Conservation (phyloP, 176 grass and related monocot species). For the Avena sativa region DNA sequence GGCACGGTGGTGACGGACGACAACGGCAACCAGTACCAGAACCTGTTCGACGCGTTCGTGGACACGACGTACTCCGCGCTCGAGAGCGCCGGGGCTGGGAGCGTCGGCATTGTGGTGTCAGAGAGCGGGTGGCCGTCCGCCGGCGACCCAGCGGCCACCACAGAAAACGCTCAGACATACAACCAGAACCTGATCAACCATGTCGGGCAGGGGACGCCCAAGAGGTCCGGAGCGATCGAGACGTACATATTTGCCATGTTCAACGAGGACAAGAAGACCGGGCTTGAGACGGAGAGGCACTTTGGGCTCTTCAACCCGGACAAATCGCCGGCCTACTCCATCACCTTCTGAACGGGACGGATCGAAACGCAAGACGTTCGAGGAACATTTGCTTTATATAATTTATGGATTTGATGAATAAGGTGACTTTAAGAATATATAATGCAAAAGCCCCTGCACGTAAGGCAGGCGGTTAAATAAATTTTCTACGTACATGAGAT, state of each 20-base stretch:
- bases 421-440: not conserved
- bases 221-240: slow-evolving; percentile 39
- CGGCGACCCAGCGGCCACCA: slow-evolving; percentile 32
- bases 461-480: not conserved
- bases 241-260: slow-evolving; percentile 72
- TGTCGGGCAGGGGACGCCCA: slow-evolving; percentile 57
- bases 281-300: slow-evolving; percentile 44
- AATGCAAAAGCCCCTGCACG: not conserved
- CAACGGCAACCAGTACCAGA: not conserved
- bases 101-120: slow-evolving; percentile 50
- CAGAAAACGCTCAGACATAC: slow-evolving; percentile 54
- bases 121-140: slow-evolving; percentile 73
- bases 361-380: not conserved
- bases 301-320: slow-evolving; percentile 70
- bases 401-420: not conserved
- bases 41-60: slow-evolving; percentile 7
- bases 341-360: slow-evolving; percentile 37
- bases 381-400: not conserved
- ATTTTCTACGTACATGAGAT: not conserved
- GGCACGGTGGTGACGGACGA: slow-evolving; percentile 1
- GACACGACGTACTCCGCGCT: slow-evolving; percentile 12
- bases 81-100: not conserved
- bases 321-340: slow-evolving; percentile 54
- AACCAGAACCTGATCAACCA: slow-evolving; percentile 79
- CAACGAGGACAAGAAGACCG: slow-evolving; percentile 59